Conservation (phyloP, 1,284 basidiomycete species). For the Melampsora americana region DNA sequence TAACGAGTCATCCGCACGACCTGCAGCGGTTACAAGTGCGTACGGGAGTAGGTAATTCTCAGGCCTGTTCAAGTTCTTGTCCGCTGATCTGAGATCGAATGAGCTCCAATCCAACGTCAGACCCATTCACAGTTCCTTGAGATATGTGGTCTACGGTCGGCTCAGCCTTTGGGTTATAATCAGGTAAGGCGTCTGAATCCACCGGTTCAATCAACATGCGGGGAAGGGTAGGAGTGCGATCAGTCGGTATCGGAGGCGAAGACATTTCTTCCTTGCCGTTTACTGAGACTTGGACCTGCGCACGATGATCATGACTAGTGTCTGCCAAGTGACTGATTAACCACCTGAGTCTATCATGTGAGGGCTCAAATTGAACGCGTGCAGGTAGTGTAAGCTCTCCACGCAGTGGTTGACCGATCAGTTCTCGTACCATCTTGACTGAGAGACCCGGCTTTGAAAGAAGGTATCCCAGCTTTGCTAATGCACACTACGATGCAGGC, state of each 20-base stretch:
- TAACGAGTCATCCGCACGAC: slow-evolving; percentile 14
- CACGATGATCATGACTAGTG: background rate
- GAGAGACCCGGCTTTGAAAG: slow-evolving; percentile 77
- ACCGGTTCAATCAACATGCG: background rate
- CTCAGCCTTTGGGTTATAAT: background rate
- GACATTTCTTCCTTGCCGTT: background rate
- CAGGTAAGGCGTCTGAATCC: background rate
- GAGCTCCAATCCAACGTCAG: slow-evolving; percentile 23
- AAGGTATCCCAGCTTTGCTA: slow-evolving; percentile 82
- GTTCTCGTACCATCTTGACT: slow-evolving; percentile 65
- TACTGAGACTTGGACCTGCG: background rate
- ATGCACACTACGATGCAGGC: slow-evolving; percentile 64
- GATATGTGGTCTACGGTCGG: background rate
- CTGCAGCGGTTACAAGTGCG: slow-evolving; percentile 13
- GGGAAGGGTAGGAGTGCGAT: background rate
- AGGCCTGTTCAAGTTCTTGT: slow-evolving; percentile 14
- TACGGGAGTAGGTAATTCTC: slow-evolving; percentile 26
- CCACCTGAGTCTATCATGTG: slow-evolving; percentile 19
- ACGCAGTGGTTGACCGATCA: slow-evolving; percentile 75
- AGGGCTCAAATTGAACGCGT: slow-evolving; percentile 36
- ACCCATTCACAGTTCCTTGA: background rate
- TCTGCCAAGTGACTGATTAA: slow-evolving; percentile 46
- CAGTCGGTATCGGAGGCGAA: background rate
- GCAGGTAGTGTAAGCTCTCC: slow-evolving; percentile 70
- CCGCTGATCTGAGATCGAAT: slow-evolving; percentile 18